These are phyloP conservation scores for Colletotrichum tabaci DNA, from an alignment of 2,329 filamentous ascomycete genomes.

Conservation along the genomic window DNA sequence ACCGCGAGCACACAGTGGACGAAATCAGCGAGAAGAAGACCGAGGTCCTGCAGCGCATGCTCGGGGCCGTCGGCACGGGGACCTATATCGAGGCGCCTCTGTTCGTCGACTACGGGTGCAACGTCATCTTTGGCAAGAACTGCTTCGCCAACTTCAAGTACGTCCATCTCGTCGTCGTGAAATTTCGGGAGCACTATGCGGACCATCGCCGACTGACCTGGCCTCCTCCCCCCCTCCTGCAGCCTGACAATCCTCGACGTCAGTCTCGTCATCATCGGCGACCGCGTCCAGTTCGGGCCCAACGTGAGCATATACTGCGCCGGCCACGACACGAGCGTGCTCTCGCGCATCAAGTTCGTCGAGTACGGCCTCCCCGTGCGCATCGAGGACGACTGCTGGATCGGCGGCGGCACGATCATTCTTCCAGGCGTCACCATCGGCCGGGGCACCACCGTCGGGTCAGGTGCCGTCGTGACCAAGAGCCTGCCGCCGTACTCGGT, in stretches of 20 bases:
- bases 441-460: slow-evolving; percentile 56
- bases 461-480: slow-evolving; percentile 57
- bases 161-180: too few relatives aligned
- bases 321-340: slow-evolving; percentile 66
- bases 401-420: slow-evolving; percentile 62
- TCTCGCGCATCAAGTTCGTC: slow-evolving; percentile 60
- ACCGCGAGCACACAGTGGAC: slow-evolving; percentile 59
- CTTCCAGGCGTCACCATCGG: slow-evolving; percentile 60
- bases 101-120: slow-evolving; percentile 73
- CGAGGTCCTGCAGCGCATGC: slow-evolving; percentile 60
- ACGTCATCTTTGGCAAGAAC: slow-evolving; percentile 69
- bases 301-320: slow-evolving; percentile 67
- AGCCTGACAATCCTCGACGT: slow-evolving; percentile 65
- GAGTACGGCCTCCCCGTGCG: slow-evolving; percentile 64
- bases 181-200: too few relatives aligned
- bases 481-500: slow-evolving; percentile 54
- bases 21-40: slow-evolving; percentile 53
- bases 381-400: slow-evolving; percentile 64
- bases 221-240: not conserved
- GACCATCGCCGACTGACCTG: too few relatives aligned
- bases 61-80: slow-evolving; percentile 63
- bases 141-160: slow-evolving; percentile 70
- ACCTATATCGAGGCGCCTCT: slow-evolving; percentile 71
- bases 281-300: slow-evolving; percentile 66
- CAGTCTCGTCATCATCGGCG: slow-evolving; percentile 65